Evolutionary conservation across 768 basidiomycete genomes (phyloP), one percentile per base, ranked within the genome.

Genomic region (Mycena maculata): DNA sequence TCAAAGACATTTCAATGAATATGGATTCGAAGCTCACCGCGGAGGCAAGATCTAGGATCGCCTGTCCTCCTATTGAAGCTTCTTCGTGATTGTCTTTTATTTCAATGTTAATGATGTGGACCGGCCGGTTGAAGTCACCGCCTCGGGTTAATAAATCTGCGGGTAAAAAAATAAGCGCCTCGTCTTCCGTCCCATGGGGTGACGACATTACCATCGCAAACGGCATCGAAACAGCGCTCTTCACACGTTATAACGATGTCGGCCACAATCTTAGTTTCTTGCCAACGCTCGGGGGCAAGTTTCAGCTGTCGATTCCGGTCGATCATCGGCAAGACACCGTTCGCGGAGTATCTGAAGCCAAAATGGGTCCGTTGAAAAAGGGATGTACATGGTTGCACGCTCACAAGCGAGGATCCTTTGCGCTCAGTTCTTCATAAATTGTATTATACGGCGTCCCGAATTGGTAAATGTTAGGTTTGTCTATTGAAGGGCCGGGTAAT

Each of bases 41-140:
- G 52, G 88, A 84, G 10, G 95, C 95, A 23, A 99, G 83, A 74
- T 97, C 96, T 30, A 99, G 83, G 76, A 99, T 96, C 2, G 97
- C 96, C 77, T 91, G 94, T 20, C 98, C 97, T 27, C 98, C 98
- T 70, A 98, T 95, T 50, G 92, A 83, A 0, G 98, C 98, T 79
- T 99, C 98, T 84, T 99, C 98, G 73, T 98, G 96, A 75, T 98
- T 99, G 80, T 99, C 98, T 82, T 94, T 98, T 80, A 99, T 99
- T 76, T 99, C 98, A 67, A 99, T 88, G 79, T 99, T 99, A 74
- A 99, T 94, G 45, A 99, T 78, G 78, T 99, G 98, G 20, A 99
- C 95, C 2, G 96, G 93, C 66, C 91, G 91, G 81, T 95, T 98
- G 75, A 90, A 91, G 63, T 99, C 96, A 5, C 98, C 94, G 30